Base-by-base conservation (phyloP, 441 rosid species). In the Geranium incanum region DNA sequence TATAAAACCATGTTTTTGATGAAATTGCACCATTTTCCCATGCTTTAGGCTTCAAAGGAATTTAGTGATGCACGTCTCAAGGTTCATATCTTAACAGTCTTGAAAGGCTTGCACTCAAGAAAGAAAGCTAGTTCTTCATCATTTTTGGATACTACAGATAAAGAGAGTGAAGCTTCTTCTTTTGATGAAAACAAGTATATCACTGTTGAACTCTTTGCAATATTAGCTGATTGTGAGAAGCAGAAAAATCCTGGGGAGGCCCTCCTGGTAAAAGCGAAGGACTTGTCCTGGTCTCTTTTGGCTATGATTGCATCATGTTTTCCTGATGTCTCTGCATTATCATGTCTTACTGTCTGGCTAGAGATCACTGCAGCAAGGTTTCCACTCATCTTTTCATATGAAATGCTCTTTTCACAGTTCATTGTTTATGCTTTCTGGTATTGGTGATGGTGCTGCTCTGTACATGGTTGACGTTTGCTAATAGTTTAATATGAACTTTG, bases 281-380 rank as follows among this genome's bases (percentile, higher is more conserved):
- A 93, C 77, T 76, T 95, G 79, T 93, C 98, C 2, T 95, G 99
- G 99, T 89, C 98, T 67, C 83, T 91, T 74, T 88, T 95, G 88
- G 99, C 96, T 69, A 86, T 93, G 87, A 83, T 93, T 80, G 99
- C 98, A 50, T 95, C 98, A 70, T 95, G 99, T 87, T 95, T 91
- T 79, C 83, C 94, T 43, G 97, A 95, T 74, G 96, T 88, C 74
- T 82, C 90, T 78, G 90, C 97, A 67, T 78, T 91, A 76, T 86
- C 91, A 67, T 95, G 98, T 86, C 85, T 93, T 68, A 85, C 96
- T 55, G 89, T 85, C 81, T 95, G 99, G 99, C 86, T 95, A 85
- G 99, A 95, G 86, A 95, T 95, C 77, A 93, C 98, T 39, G 99
- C 98, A 23, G 98, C 97, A 84, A 95, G 99, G 99, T 95, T 70